These are phyloP conservation scores for Coemansia sp. DNA, from an alignment of 192 early-diverging fungal species.

Conservation along the genomic window DNA sequence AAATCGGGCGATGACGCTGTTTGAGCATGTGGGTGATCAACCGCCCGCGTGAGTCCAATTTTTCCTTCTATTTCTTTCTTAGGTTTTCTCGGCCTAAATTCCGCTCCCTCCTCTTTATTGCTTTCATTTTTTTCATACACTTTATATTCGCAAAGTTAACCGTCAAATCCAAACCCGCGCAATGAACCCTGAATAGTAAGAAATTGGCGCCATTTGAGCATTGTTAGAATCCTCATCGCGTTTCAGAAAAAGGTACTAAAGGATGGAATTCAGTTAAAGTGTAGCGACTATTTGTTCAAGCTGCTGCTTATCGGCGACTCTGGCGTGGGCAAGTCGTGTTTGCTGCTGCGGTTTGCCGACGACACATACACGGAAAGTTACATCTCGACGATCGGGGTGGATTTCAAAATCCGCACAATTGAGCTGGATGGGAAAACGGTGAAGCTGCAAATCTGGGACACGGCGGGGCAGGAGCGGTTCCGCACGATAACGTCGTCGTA, in stretches of 20 bases:
- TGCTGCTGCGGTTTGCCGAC: slow-evolving; percentile 96
- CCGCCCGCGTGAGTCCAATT: not conserved
- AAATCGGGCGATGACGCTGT: not conserved
- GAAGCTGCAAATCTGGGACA: slow-evolving; percentile 99
- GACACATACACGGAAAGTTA: slow-evolving; percentile 99
- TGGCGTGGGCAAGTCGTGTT: slow-evolving; percentile 96
- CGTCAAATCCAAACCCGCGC: not conserved
- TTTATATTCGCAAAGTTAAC: not conserved
- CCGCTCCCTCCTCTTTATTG: no score
- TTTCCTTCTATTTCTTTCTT: no score
- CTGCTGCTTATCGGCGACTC: slow-evolving; percentile 98
- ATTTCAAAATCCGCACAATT: slow-evolving; percentile 99
- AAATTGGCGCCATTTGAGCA: no score
- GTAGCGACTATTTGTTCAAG: slow-evolving; percentile 98
- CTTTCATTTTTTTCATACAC: not conserved
- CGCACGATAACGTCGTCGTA: slow-evolving; percentile 97
- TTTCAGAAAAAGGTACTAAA: not conserved
- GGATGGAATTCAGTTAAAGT: not conserved
- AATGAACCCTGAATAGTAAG: slow-evolving; percentile 54
- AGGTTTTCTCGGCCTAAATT: no score
- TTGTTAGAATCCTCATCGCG: not conserved
- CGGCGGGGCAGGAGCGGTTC: slow-evolving; percentile 98
- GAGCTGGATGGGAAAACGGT: slow-evolving; percentile 98
- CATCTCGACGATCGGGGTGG: slow-evolving; percentile 98
- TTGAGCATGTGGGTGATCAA: not conserved